Percentiles rank a stretch among this genome's conserved stretches.
Conservation (phyloP, 2,329 filamentous ascomycete species). For the Paraphaeosphaeria minitans region DNA sequence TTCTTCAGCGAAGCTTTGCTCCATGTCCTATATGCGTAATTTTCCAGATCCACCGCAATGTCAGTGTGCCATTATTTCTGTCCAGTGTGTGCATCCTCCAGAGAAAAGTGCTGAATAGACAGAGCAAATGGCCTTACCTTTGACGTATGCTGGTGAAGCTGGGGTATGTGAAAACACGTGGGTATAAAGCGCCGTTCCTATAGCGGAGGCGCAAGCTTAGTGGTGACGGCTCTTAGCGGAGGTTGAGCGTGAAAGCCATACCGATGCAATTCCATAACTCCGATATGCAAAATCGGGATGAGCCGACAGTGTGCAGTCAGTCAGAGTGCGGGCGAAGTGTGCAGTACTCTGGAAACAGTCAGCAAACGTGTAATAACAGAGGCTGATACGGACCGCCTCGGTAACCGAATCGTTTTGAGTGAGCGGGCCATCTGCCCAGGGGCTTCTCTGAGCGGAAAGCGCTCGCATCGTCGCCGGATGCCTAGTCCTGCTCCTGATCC, state of each 20-base stretch:
- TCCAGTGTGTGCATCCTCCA: conserved; percentile 2
- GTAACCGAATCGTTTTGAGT: not conserved
- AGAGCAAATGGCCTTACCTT: conserved; percentile 1
- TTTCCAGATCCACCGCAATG: not conserved
- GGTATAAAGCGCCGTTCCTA: conserved; percentile 36
- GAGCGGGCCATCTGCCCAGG: not conserved
- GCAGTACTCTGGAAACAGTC: not conserved
- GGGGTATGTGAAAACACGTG: conserved; percentile 10
- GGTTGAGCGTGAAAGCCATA: conserved; percentile 25
- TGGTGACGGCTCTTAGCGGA: conserved; percentile 15
- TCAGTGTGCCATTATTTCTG: not conserved
- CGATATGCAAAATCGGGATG: conserved; percentile 13
- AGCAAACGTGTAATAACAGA: not conserved
- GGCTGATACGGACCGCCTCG: conserved; percentile 1
- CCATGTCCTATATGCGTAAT: too few relatives aligned
- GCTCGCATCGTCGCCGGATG: too few relatives aligned
- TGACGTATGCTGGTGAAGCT: not conserved
- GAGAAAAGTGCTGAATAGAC: not conserved
- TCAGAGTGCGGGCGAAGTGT: not conserved
- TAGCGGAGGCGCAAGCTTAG: conserved; percentile 29
- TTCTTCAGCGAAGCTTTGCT: not conserved
- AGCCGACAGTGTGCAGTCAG: not conserved
- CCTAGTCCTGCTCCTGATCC: conserved; percentile 25
- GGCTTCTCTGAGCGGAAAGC: not conserved
- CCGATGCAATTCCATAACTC: conserved; percentile 32